Evolutionary conservation across 163 green algal species (phyloP).

Genomic region (Chloroidium sp.): DNA sequence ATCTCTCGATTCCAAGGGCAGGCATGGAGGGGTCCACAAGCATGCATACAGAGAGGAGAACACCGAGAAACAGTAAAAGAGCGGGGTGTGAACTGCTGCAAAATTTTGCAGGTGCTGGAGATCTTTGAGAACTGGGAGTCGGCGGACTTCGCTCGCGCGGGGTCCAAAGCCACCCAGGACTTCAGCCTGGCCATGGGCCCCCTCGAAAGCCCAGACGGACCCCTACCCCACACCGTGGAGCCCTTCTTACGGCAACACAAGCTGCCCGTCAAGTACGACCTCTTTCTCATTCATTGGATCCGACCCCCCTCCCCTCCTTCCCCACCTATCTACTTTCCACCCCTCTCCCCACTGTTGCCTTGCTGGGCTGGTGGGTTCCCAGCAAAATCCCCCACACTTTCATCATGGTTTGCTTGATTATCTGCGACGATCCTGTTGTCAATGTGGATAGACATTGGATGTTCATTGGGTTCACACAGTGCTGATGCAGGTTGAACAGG

Average conservation of each 20-base stretch:
- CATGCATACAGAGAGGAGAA: no score
- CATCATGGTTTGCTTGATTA: not conserved
- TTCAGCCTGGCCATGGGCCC: conserved; percentile 56
- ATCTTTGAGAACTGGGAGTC: conserved; percentile 54
- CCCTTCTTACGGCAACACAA: conserved; percentile 81
- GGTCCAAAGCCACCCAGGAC: conserved; percentile 51
- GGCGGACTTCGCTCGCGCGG: conserved; percentile 76
- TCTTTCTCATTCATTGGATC: no score
- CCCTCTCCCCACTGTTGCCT: no score
- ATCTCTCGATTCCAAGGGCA: no score
- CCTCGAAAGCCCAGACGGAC: conserved; percentile 45
- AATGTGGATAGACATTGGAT: no score
- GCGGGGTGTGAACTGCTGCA: not conserved
- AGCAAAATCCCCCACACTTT: no score
- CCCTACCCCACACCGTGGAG: conserved; percentile 90
- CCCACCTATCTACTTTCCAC: no score
- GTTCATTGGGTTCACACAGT: no score
- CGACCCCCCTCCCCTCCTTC: no score
- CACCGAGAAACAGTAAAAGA: not conserved
- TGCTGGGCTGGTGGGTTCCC: no score
- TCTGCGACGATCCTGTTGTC: not conserved
- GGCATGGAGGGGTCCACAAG: no score
- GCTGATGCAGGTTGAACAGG: conserved; percentile 63
- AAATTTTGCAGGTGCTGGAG: conserved; percentile 24
- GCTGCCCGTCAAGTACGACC: conserved; percentile 58